Percentiles rank a stretch among this genome's conserved stretches.
phyloP scores from a whole-genome alignment of 2,329 filamentous ascomycete species.

The Albophoma yamanashiensis region DNA sequence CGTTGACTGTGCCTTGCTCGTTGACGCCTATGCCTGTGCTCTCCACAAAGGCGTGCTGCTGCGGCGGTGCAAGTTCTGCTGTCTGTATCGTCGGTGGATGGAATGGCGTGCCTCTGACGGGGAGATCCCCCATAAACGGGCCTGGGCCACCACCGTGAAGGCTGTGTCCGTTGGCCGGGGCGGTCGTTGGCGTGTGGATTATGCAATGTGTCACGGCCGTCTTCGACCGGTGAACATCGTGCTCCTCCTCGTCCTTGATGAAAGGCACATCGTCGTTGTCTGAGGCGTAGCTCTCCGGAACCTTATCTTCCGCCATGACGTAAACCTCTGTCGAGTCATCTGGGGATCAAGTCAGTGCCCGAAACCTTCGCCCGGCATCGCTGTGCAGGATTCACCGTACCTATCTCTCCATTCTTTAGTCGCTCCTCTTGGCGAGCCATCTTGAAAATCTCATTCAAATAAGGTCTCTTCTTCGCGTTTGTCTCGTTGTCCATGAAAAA shows the following conservation, averaged over 20 bases:
- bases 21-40: conserved; percentile 21
- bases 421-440: conserved; percentile 47
- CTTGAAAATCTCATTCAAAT: conserved; percentile 50
- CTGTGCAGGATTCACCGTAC: conserved; percentile 23
- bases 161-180: conserved; percentile 22
- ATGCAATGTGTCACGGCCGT: conserved; percentile 20
- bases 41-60: conserved; percentile 31
- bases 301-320: conserved; percentile 42
- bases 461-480: conserved; percentile 44
- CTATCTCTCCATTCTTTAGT: conserved; percentile 44
- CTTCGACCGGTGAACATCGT: conserved; percentile 25
- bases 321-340: conserved; percentile 36
- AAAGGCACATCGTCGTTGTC: conserved; percentile 33
- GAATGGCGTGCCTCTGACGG: conserved; percentile 31
- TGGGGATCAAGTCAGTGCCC: conserved; percentile 14
- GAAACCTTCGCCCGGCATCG: background rate
- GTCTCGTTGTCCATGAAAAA: conserved; percentile 49
- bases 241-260: conserved; percentile 33
- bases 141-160: conserved; percentile 20
- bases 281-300: conserved; percentile 33
- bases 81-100: conserved; percentile 27
- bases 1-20: conserved; percentile 22
- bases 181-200: conserved; percentile 21
- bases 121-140: conserved; percentile 31
- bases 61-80: conserved; percentile 30